Evolutionary conservation across 768 basidiomycete species (phyloP).

Genomic region (Mycena vulgaris): DNA sequence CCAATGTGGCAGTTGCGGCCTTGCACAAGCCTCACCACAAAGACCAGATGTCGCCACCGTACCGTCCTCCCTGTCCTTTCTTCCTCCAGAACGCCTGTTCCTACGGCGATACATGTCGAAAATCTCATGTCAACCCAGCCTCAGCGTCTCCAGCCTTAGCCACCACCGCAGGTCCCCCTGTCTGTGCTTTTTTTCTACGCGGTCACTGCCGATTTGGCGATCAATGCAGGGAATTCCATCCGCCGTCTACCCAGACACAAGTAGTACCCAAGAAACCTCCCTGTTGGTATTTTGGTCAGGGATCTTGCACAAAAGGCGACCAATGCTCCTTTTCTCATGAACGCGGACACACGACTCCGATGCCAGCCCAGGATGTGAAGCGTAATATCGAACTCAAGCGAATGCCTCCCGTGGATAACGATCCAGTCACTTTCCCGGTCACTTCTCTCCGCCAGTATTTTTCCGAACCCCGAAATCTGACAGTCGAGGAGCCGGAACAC

Average conservation of each 20-base stretch:
- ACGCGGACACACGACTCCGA: background rate
- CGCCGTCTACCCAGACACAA: background rate
- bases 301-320: constrained; percentile 14
- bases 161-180: background rate
- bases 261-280: background rate
- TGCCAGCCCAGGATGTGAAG: background rate
- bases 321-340: constrained; percentile 17
- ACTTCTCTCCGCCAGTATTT: background rate
- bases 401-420: too few species aligned
- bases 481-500: background rate
- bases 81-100: constrained; percentile 12
- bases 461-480: background rate
- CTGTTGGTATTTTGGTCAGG: constrained; percentile 8
- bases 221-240: constrained; percentile 24
- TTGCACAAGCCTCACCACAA: background rate
- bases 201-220: constrained; percentile 27
- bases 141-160: background rate
- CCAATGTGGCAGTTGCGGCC: background rate
- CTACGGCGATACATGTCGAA: constrained; percentile 14
- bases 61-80: constrained; percentile 8
- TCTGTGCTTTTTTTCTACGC: constrained; percentile 10
- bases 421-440: background rate
- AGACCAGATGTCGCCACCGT: constrained; percentile 1
- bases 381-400: background rate
- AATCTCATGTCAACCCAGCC: background rate